Conservation (phyloP, 768 basidiomycete genomes). For the Paxillus involutus region DNA sequence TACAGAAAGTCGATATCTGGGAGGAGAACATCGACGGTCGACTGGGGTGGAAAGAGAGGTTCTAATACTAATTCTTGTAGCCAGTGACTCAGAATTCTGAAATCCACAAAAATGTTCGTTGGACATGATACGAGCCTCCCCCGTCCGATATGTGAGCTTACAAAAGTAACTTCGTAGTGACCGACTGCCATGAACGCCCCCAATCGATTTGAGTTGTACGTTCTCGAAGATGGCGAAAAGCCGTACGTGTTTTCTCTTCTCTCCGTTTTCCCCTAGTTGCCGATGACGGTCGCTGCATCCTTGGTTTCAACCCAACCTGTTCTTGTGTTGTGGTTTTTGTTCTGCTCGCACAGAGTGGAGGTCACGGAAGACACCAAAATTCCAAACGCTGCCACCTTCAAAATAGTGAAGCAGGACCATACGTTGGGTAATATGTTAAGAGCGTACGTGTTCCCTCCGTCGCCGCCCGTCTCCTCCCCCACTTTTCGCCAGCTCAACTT, state of each 20-base stretch:
- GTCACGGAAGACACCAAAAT: conserved; percentile 96
- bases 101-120: neutral
- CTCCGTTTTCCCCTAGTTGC: neutral
- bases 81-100: no score
- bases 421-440: conserved; percentile 97
- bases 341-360: conserved; percentile 64
- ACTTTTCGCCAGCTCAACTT: neutral
- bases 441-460: conserved; percentile 53
- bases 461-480: neutral
- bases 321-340: neutral
- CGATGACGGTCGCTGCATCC: neutral
- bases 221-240: conserved; percentile 92
- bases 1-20: no score
- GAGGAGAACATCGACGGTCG: no score
- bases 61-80: no score
- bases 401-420: conserved; percentile 95
- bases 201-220: conserved; percentile 87
- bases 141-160: neutral
- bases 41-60: no score
- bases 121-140: neutral
- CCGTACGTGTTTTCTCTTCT: conserved; percentile 58
- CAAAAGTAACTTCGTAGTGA: neutral
- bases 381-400: conserved; percentile 94
- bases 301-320: conserved; percentile 13
- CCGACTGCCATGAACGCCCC: conserved; percentile 79